Evolutionary conservation across 2,329 filamentous ascomycete genomes (phyloP).

Genomic region (Colletotrichum horii): DNA sequence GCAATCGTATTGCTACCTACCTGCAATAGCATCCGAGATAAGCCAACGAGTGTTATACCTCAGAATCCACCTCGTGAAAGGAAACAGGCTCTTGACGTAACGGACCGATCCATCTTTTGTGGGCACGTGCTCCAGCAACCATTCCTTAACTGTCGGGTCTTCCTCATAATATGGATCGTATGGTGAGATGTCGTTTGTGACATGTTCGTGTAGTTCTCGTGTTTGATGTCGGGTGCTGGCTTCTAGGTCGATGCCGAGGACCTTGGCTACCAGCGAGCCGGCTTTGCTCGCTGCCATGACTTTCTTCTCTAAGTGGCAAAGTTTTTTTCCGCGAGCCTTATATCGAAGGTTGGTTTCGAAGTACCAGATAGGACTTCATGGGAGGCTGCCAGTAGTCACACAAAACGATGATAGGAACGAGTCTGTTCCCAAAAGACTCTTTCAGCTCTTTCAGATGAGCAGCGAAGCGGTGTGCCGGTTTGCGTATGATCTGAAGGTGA

Average conservation of each 20-base stretch:
- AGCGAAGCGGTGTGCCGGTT: not conserved
- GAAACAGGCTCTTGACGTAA: constrained; percentile 64
- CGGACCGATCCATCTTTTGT: constrained; percentile 43
- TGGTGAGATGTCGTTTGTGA: not conserved
- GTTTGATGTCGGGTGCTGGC: constrained; percentile 25
- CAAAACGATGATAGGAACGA: not conserved
- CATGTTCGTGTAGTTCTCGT: not conserved
- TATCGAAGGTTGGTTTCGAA: not conserved
- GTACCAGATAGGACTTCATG: not conserved
- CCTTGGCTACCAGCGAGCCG: constrained; percentile 77
- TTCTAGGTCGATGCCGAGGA: constrained; percentile 82
- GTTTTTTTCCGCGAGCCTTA: not conserved
- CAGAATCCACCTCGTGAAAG: constrained; percentile 71
- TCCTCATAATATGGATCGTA: constrained; percentile 55
- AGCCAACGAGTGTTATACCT: constrained; percentile 78
- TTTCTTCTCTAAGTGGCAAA: not conserved
- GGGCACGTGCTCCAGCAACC: constrained; percentile 62
- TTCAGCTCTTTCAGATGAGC: not conserved
- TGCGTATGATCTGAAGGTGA: not conserved
- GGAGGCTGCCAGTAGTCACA: not conserved
- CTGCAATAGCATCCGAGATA: constrained; percentile 74
- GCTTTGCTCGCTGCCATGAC: constrained; percentile 52
- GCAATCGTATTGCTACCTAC: constrained; percentile 37
- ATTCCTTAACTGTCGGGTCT: constrained; percentile 70
- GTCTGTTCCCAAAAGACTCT: not conserved